Percentiles rank a stretch among this genome's conserved stretches.
These are phyloP conservation scores for Phycomyces blakesleeanus DNA, from an alignment of 192 early-diverging fungal genomes.

Conservation along the genomic window DNA sequence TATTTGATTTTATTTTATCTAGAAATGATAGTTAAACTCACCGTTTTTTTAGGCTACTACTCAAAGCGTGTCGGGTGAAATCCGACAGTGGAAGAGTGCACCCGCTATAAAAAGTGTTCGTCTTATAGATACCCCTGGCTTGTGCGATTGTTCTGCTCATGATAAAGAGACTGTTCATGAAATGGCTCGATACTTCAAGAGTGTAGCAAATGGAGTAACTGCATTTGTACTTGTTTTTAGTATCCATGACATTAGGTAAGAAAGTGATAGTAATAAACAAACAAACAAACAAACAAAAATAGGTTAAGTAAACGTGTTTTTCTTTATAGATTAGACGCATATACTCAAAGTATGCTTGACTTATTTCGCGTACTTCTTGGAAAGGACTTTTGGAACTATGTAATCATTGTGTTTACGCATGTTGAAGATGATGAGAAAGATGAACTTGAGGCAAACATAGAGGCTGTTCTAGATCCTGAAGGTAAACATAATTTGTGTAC, in stretches of 20 bases:
- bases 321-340: slow-evolving; percentile 43
- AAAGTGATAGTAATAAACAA: background rate
- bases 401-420: slow-evolving; percentile 51
- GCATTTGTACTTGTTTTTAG: slow-evolving; percentile 52
- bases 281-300: background rate
- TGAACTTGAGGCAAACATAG: slow-evolving; percentile 43
- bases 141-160: slow-evolving; percentile 42
- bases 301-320: background rate
- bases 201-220: slow-evolving; percentile 47
- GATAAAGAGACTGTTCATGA: slow-evolving; percentile 43
- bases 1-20: background rate
- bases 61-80: slow-evolving; percentile 13
- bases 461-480: slow-evolving; percentile 36
- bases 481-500: slow-evolving; percentile 9
- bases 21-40: background rate
- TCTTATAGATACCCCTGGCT: slow-evolving; percentile 43
- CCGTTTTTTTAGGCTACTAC: slow-evolving; percentile 20
- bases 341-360: slow-evolving; percentile 49
- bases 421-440: slow-evolving; percentile 46
- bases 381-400: slow-evolving; percentile 51
- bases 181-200: slow-evolving; percentile 50
- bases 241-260: slow-evolving; percentile 48
- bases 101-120: slow-evolving; percentile 16
- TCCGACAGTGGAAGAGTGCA: slow-evolving; percentile 26
- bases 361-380: slow-evolving; percentile 46